A percentile compares a stretch with the other conserved stretches of the same genome.
Conservation (phyloP, 2,329 filamentous ascomycete species). For the Arthroderma uncinatum region DNA sequence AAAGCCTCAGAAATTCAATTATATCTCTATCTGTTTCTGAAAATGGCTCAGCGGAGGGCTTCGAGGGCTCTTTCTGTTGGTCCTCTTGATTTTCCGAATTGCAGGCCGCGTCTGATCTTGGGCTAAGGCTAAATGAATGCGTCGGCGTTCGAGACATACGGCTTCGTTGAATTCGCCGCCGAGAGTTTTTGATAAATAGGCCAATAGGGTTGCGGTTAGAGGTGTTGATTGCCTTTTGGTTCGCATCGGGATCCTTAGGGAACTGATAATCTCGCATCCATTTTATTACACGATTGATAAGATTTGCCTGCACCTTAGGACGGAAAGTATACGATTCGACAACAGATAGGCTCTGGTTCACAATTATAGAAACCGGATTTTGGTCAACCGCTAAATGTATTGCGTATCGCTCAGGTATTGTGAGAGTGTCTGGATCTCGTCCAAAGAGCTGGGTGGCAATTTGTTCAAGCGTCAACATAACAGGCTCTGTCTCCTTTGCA, state of each 20-base stretch:
- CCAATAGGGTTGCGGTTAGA: conserved; percentile 28
- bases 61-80: conserved; percentile 9
- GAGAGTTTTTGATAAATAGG: conserved; percentile 36
- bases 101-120: conserved; percentile 9
- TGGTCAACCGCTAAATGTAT: conserved; percentile 26
- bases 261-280: conserved; percentile 50
- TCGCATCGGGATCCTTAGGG: conserved; percentile 26
- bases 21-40: conserved; percentile 41
- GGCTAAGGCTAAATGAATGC: conserved; percentile 32
- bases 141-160: conserved; percentile 34
- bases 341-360: conserved; percentile 26
- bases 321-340: conserved; percentile 38
- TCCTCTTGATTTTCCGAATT: not conserved
- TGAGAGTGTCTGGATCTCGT: conserved; percentile 22
- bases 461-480: conserved; percentile 28
- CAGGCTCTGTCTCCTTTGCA: conserved; percentile 28
- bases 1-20: conserved; percentile 46
- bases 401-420: conserved; percentile 25
- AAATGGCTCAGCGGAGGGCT: conserved; percentile 34
- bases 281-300: conserved; percentile 40
- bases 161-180: conserved; percentile 32
- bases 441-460: conserved; percentile 28
- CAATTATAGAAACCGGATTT: conserved; percentile 26
- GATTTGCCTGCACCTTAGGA: conserved; percentile 40
- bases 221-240: not conserved